phyloP scores from a whole-genome alignment of 1,284 basidiomycete species.

The Pseudozyma tsukubaensis region DNA sequence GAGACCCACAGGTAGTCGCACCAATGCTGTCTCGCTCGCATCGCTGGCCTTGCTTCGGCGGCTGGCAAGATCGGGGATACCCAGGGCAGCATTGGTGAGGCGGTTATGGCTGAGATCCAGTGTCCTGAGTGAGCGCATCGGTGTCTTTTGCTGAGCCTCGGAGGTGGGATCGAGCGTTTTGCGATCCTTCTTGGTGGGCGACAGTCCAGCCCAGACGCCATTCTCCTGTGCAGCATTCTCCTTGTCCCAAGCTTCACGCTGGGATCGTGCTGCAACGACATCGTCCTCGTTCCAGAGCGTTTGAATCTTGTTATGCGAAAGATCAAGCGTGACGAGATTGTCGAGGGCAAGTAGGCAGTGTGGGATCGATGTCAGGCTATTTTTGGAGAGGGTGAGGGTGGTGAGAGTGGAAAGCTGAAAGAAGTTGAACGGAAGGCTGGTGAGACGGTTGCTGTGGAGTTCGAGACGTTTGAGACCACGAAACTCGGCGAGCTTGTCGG shows the following conservation, averaged over 20 bases:
- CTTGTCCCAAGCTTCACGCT: constrained; percentile 48
- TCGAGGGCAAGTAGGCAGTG: constrained; percentile 51
- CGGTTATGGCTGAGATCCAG: constrained; percentile 59
- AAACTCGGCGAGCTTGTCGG: constrained; percentile 54
- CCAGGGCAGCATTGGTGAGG: constrained; percentile 51
- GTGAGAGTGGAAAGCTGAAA: constrained; percentile 55
- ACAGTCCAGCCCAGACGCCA: constrained; percentile 56
- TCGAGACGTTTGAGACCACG: constrained; percentile 55
- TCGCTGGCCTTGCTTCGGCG: constrained; percentile 23
- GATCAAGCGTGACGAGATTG: constrained; percentile 56
- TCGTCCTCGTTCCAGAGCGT: constrained; percentile 51
- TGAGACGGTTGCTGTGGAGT: constrained; percentile 58
- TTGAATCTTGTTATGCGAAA: constrained; percentile 59
- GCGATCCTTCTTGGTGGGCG: constrained; percentile 43
- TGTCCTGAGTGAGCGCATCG: constrained; percentile 45
- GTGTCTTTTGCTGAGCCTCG: constrained; percentile 4
- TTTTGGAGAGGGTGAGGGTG: constrained; percentile 54
- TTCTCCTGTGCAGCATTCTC: constrained; percentile 42
- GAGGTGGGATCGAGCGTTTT: constrained; percentile 9
- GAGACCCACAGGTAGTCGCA: constrained; percentile 48
- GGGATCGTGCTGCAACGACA: constrained; percentile 25
- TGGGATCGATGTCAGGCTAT: constrained; percentile 53
- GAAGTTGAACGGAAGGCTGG: constrained; percentile 39
- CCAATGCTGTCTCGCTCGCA: not conserved
- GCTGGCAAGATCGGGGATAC: constrained; percentile 32